Conservation (phyloP, 129 eudicot species). For the Glebionis coronaria region DNA sequence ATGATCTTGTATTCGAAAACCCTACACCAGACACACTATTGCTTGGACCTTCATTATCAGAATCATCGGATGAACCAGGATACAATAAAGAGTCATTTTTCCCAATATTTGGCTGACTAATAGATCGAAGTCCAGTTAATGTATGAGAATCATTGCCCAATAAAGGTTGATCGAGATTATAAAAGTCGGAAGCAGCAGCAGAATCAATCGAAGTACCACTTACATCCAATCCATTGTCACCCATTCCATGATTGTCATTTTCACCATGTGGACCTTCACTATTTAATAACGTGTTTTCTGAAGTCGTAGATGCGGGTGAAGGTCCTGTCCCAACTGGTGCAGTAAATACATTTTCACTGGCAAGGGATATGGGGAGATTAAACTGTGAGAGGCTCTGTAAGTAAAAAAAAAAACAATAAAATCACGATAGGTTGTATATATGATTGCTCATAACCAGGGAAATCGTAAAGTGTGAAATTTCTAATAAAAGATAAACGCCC, state of each 20-base stretch:
- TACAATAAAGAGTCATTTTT: conserved; percentile 41
- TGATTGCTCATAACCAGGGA: not conserved
- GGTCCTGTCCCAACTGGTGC: conserved; percentile 54
- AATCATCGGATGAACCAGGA: conserved; percentile 42
- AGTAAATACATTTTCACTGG: conserved; percentile 53
- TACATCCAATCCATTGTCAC: conserved; percentile 22
- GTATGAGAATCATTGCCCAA: conserved; percentile 73
- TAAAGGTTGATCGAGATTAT: conserved; percentile 95
- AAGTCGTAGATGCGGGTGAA: conserved; percentile 27
- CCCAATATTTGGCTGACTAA: conserved; percentile 39
- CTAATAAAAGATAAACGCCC: not conserved
- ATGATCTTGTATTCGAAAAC: conserved; percentile 19
- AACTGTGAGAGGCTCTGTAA: conserved; percentile 90
- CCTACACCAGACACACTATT: conserved; percentile 30
- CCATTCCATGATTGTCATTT: conserved; percentile 35
- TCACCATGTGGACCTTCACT: conserved; percentile 37
- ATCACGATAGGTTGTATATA: not conserved
- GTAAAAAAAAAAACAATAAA: not conserved
- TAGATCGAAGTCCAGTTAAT: conserved; percentile 40
- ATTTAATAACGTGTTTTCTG: conserved; percentile 33
- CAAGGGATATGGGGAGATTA: conserved; percentile 74
- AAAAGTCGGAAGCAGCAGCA: conserved; percentile 62
- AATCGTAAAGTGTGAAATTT: not conserved
- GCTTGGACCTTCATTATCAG: conserved; percentile 41
- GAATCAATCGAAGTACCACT: conserved; percentile 38